phyloP scores from a whole-genome alignment of 306 rosid species.

The Sesbania bispinosa region DNA sequence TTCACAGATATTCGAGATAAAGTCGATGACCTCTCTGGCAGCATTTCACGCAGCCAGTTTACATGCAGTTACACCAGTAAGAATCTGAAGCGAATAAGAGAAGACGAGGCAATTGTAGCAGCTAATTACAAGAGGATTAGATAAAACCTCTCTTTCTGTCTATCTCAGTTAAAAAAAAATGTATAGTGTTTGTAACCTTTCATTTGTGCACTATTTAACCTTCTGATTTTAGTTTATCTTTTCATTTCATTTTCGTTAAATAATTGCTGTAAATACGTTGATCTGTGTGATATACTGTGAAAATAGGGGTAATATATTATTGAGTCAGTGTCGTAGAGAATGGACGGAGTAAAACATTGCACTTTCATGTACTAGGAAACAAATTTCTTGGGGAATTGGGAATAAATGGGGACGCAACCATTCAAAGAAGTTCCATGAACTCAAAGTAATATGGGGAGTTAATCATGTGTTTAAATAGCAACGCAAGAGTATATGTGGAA shows the following conservation, averaged over 20 bases:
- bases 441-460: too few species aligned
- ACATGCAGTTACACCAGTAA: conserved; percentile 47
- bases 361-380: not conserved
- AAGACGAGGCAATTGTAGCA: conserved; percentile 45
- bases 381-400: not conserved
- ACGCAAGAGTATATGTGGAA: not conserved
- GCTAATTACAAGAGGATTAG: conserved; percentile 52
- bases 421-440: too few species aligned
- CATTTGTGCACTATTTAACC: not conserved
- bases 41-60: conserved; percentile 20
- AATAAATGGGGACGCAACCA: too few species aligned
- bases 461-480: too few species aligned
- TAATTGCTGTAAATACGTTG: conserved; percentile 5
- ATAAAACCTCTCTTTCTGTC: conserved; percentile 16
- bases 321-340: not conserved
- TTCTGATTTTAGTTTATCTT: not conserved
- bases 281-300: not conserved
- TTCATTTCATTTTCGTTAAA: too few species aligned
- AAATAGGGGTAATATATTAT: not conserved
- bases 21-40: conserved; percentile 15
- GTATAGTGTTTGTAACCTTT: too few species aligned
- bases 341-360: not conserved
- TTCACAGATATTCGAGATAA: conserved; percentile 31
- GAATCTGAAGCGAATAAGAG: conserved; percentile 51
- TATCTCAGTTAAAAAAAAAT: too few species aligned